Evolutionary conservation across 176 grass and related monocot genomes (phyloP).

Genomic region (Zea mays): Zm-B73-REFERENCE-NAM-5.0 NC_050105.1:14028001-14028500

Average conservation of each 20-base stretch:
- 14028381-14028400: constrained; percentile 1
- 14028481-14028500: not conserved
- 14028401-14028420: not conserved
- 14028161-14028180: constrained; percentile 33
- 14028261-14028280: constrained; percentile 28
- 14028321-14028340: constrained; percentile 25
- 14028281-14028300: constrained; percentile 9
- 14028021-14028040: constrained; percentile 39
- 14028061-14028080: too few species aligned
- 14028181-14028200: constrained; percentile 36
- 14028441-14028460: not conserved
- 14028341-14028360: constrained; percentile 16
- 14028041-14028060: not conserved
- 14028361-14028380: constrained; percentile 1
- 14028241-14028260: constrained; percentile 2
- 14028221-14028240: constrained; percentile 19
- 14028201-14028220: constrained; percentile 3
- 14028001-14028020: constrained; percentile 36
- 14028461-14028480: not conserved
- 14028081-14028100: too few species aligned
- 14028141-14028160: constrained; percentile 34
- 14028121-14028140: constrained; percentile 6
- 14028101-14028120: too few species aligned
- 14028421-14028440: not conserved
- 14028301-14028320: constrained; percentile 10